Base-by-base conservation (phyloP, 352 stramenopile species). In the Phytophthora megakarya region DNA sequence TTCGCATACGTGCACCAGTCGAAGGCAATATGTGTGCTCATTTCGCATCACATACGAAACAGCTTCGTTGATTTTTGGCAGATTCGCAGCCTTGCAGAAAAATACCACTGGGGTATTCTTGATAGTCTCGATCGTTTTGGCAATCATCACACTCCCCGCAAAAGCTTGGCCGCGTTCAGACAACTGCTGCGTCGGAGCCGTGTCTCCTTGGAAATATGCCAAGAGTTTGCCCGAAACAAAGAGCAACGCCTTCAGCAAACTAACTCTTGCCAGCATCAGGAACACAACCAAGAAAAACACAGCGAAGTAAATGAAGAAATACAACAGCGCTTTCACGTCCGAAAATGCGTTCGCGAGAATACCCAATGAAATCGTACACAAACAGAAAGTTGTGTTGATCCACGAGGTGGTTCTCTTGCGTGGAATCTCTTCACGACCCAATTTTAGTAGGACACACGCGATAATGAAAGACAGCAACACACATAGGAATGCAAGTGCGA, bases 11-110 rank as follows among this genome's bases (percentile, higher is more conserved):
- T 97, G 90, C 19, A 97, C 89, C 9, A 98, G 78, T 35, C 94
- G 76, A 13, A 98, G 75, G 44, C 84, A 88, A 51, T 93, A 92
- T 18, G 88, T 97, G 72, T 97, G 84, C 43, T 92, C 81, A 71
- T 98, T 97, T 10, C 75, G 54, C 40, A 89, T 81, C 56, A 97
- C 89, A 59, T 98, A 98, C 18, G 88, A 67, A 38, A 98, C 86
- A 6, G 90, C 91, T 39, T 97, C 93, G 62, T 98, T 98, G 56
- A 97, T 85, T 64, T 91, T 87, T 22, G 92, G 88, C 12, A 97
- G 60, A 58, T 97, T 92, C 13, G 86, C 73, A 9, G 75, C 55
- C 63, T 98, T 98, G 71, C 79, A 92, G 65, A 97, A 98, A 70
- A 97, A 97, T 6, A 98, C 78, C 40, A 91, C 80, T 0, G 90